Conservation (phyloP, 345 rosid species). For the Eucalyptus sp. region DNA sequence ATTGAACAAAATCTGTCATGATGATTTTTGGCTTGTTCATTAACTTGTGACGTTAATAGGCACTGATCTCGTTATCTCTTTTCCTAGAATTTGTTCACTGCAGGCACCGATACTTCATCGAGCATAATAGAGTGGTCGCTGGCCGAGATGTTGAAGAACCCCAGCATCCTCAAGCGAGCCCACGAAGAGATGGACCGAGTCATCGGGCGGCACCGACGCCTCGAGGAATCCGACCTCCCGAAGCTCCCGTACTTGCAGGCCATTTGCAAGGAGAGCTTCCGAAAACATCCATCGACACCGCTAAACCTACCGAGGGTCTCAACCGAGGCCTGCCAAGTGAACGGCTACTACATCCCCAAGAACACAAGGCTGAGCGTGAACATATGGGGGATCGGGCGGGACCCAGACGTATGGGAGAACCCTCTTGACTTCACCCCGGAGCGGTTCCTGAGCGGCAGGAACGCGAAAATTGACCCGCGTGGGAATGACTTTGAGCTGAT, state of each 20-base stretch:
- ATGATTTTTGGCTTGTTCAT: background rate
- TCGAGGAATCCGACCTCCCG: constrained; percentile 34
- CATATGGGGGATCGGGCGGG: constrained; percentile 64
- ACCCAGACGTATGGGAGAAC: constrained; percentile 39
- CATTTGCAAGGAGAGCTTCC: constrained; percentile 40
- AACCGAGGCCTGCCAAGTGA: constrained; percentile 28
- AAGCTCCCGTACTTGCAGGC: constrained; percentile 39
- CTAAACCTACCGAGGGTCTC: constrained; percentile 42
- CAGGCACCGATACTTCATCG: constrained; percentile 64
- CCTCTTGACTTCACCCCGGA: constrained; percentile 36
- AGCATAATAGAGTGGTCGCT: constrained; percentile 63
- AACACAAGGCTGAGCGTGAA: constrained; percentile 35
- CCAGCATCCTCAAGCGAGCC: constrained; percentile 20
- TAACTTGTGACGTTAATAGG: background rate
- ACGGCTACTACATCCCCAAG: constrained; percentile 46
- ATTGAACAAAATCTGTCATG: background rate
- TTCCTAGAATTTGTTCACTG: constrained; percentile 40
- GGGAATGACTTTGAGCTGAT: constrained; percentile 55
- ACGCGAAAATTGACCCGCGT: constrained; percentile 27
- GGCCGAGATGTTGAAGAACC: constrained; percentile 37
- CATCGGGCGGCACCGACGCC: constrained; percentile 36
- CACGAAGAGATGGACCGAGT: constrained; percentile 56
- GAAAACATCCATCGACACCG: constrained; percentile 59
- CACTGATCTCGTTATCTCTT: background rate
- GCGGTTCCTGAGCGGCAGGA: constrained; percentile 20